Evolutionary conservation across 345 rosid species (phyloP), one percentile per base, ranked within the genome.

Genomic region (Rhodamnia rubescens): DNA sequence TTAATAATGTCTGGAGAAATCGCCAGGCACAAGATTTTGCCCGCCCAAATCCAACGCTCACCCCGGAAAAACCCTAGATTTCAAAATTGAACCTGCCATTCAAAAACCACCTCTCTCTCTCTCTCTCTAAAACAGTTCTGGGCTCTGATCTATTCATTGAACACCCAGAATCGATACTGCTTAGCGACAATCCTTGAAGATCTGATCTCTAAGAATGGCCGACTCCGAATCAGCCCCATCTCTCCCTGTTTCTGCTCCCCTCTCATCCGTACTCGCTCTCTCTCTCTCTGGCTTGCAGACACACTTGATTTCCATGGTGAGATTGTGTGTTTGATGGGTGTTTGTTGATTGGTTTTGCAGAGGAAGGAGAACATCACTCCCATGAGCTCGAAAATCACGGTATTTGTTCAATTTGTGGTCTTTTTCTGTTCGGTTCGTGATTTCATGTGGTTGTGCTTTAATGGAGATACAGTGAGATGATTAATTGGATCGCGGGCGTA

Each of bases 351-450:
- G 49, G 61, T 59, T 64, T 88, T 85, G 92, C 95, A 95, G 99
- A 93, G 86, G 90, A 95, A 95, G 87, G 96, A 95, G 87, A 92
- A 86, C 81, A n/a, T 83, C 21, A 89, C 92, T 53, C 96, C 94
- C 10, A 82, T 93, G 85, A 93, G 93, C 86, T 91, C 94, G 1
- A 97, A 93, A 90, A 91, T 97, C 64, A 89, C 89, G 84, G 98
- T 97, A 92, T 3, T 85, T 61, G 74, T 22, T 51, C 49, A 1
- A 21, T 1, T 51, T 40, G 20, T 36, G n/a, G 22, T 58, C 8
- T 11, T 86, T 44, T 55, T 21, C 36, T 42, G 18, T 20, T 82
- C 4, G n/a, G n/a, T 82, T 15, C 18, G 42, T 53, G 55, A 5
- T 26, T 36, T 36, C 80, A 8, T 36, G 47, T 36, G 5, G 80